phyloP scores from a whole-genome alignment of 768 basidiomycete species.

The Naganishia vishniacii region DNA sequence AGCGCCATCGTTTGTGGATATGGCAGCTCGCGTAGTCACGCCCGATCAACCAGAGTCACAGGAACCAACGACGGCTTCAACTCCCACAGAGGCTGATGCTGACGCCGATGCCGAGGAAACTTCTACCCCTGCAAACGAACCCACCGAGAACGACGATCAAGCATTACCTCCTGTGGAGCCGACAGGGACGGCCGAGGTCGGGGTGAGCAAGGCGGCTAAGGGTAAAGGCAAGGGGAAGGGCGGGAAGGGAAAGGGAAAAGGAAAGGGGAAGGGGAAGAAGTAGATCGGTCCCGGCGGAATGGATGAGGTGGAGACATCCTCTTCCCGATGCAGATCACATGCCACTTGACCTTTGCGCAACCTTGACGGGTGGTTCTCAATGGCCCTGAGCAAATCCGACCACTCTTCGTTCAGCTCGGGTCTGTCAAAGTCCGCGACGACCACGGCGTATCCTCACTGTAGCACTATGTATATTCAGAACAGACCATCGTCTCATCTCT shows the following conservation, averaged over 20 bases:
- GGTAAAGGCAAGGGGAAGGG: conserved; percentile 10
- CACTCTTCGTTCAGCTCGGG: too few relatives aligned
- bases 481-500: background rate
- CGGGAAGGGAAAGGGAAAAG: conserved; percentile 15
- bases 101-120: background rate
- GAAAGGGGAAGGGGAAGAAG: conserved; percentile 20
- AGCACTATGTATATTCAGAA: too few relatives aligned
- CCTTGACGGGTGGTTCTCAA: too few relatives aligned
- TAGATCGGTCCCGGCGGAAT: too few relatives aligned
- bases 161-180: background rate
- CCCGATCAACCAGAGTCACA: background rate
- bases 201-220: conserved; percentile 1
- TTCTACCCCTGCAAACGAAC: background rate
- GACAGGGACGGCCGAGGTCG: background rate
- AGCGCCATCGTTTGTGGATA: too few relatives aligned
- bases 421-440: too few relatives aligned
- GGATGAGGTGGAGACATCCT: too few relatives aligned
- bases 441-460: background rate
- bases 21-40: background rate
- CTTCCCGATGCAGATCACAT: too few relatives aligned
- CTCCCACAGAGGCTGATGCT: background rate
- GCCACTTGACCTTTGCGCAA: too few relatives aligned
- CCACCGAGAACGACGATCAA: background rate
- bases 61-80: background rate
- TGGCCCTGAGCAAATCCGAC: too few relatives aligned